phyloP scores from a whole-genome alignment of 1,284 basidiomycete genomes.

The Ganoderma multipileum region DNA sequence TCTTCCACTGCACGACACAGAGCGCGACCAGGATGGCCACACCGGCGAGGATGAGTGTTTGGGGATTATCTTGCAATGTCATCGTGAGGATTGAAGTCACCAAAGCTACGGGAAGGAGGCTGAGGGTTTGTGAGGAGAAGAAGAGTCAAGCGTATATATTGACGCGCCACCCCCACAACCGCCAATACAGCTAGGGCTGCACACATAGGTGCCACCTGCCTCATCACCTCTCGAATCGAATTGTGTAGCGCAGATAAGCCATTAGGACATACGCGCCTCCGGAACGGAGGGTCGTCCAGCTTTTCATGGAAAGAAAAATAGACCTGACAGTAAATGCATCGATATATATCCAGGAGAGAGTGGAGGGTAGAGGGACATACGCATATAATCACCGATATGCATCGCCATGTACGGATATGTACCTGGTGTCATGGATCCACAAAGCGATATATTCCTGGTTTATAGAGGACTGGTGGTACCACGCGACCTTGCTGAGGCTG shows the following conservation, averaged over 20 bases:
- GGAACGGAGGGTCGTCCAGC: neutral
- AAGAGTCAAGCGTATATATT: neutral
- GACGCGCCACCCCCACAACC: neutral
- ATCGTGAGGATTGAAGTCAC: neutral
- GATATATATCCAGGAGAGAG: neutral
- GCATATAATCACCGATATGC: neutral
- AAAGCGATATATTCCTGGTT: neutral
- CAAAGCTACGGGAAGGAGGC: neutral
- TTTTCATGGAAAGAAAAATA: neutral
- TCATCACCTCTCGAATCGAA: neutral
- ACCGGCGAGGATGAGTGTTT: neutral
- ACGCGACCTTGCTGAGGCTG: neutral
- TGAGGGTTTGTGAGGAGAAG: no score
- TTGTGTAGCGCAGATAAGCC: neutral
- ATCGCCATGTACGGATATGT: neutral
- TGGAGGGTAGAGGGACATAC: neutral
- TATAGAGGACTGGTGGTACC: neutral
- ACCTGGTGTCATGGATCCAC: neutral
- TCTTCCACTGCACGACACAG: slow-evolving; percentile 11
- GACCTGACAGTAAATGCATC: neutral
- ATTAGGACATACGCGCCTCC: neutral
- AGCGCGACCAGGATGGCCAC: slow-evolving; percentile 2
- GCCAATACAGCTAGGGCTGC: neutral
- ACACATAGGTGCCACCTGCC: neutral
- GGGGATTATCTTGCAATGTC: slow-evolving; percentile 1